phyloP scores from a whole-genome alignment of 1,284 basidiomycete genomes.

The Pseudozyma sp. region DNA sequence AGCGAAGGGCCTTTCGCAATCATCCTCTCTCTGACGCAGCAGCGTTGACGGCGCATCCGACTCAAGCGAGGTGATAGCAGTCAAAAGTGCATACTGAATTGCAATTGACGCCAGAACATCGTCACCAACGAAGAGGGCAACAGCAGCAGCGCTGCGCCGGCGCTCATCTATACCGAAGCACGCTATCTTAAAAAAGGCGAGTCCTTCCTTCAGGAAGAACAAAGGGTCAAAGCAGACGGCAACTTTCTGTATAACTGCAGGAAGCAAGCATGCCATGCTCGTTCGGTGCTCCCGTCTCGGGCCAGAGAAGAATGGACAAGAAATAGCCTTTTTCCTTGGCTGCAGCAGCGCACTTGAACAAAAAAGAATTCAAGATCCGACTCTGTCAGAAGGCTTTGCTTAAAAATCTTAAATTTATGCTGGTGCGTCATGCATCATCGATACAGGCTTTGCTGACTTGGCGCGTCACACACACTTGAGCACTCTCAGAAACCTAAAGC shows the following conservation, averaged over 20 bases:
- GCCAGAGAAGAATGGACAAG: constrained; percentile 2
- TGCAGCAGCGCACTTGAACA: background rate
- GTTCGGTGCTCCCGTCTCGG: constrained; percentile 8
- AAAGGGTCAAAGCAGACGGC: background rate
- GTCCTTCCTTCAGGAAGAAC: background rate
- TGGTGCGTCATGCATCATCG: constrained; percentile 11
- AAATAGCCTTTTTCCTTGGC: background rate
- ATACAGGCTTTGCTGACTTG: constrained; percentile 6
- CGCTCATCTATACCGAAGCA: too few species aligned
- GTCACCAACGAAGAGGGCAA: background rate
- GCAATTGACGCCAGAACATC: background rate
- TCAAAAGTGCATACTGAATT: background rate
- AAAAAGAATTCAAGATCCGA: too few species aligned
- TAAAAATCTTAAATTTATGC: constrained; percentile 1
- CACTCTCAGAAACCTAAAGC: background rate
- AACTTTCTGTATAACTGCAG: background rate
- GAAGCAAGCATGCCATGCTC: background rate
- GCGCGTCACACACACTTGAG: background rate
- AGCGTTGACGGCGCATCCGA: background rate
- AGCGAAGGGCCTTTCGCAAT: too few species aligned
- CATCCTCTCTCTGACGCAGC: background rate
- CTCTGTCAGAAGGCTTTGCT: background rate
- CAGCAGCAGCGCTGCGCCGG: too few species aligned
- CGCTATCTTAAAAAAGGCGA: too few species aligned
- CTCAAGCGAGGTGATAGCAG: background rate